A percentile compares a stretch with the other conserved stretches of the same genome.
phyloP scores from a whole-genome alignment of 2,329 filamentous ascomycete genomes.

The Ophiostoma novo-ulmi region DNA sequence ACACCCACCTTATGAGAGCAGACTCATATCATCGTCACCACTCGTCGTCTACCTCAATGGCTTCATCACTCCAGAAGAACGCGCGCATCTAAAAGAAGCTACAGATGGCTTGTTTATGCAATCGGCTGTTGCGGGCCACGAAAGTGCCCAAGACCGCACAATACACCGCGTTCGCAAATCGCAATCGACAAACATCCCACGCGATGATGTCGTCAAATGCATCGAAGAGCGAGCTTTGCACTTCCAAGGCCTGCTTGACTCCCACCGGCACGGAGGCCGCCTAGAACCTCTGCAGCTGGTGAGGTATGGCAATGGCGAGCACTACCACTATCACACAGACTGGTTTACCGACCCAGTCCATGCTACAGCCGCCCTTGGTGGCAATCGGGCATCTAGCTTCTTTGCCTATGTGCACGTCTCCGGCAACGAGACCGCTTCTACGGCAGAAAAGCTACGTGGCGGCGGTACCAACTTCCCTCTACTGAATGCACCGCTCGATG shows the following conservation, averaged over 20 bases:
- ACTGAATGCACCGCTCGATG: conserved; percentile 34
- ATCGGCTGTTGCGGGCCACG: conserved; percentile 37
- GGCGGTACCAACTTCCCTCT: conserved; percentile 48
- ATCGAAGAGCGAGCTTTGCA: conserved; percentile 44
- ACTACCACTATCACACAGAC: conserved; percentile 48
- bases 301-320: conserved; percentile 42
- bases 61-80: conserved; percentile 42
- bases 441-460: conserved; percentile 32
- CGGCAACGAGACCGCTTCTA: background rate
- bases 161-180: conserved; percentile 41
- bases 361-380: conserved; percentile 38
- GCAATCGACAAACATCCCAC: conserved; percentile 42
- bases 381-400: conserved; percentile 44
- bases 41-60: conserved; percentile 47
- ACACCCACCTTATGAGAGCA: conserved; percentile 38
- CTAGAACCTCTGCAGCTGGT: conserved; percentile 48
- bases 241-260: conserved; percentile 40
- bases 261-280: conserved; percentile 26
- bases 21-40: conserved; percentile 45
- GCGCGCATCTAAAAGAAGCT: conserved; percentile 40
- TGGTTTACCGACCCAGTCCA: conserved; percentile 43
- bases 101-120: conserved; percentile 43
- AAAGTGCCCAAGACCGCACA: conserved; percentile 32
- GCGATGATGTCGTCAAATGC: conserved; percentile 42
- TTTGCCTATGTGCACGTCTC: conserved; percentile 44